Base-by-base conservation (phyloP, 208 protist species). In the Naegleria lovaniensis region DNA sequence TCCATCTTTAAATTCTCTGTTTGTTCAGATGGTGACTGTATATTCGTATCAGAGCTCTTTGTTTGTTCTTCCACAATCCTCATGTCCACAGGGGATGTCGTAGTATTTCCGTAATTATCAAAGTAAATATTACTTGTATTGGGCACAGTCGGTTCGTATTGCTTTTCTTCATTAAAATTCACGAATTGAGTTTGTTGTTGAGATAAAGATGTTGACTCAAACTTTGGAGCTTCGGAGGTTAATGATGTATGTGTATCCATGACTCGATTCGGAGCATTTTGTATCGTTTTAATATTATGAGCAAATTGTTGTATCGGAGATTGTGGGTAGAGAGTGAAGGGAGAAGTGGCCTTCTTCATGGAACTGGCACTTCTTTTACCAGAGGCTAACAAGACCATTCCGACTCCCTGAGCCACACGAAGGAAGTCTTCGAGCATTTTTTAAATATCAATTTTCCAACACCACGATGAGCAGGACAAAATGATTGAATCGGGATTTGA, bases 361-460 rank as follows among this genome's bases (percentile, higher is more conserved):
- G 19, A n/a, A 79, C 4, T 13, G 29, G 67, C 19, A 79, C 29
- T 36, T 33, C n/a, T 29, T n/a, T 79, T 79, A 36, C 25, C 25
- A 3, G 67, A 79, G 67, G 67, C 29, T 9, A 36, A 36, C 29
- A 79, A 7, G 2, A 79, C 67, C 0, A 79, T 29, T 13, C 67
- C 67, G 36, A 79, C 29, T 36, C 67, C 67, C n/a, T 79, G 67
- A 36, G 67, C 67, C 5, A 79, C 67, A 36, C 67, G 16, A 33
- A 79, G 67, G n/a, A 79, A 79, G 36, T 79, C 67, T 36, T 79
- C 67, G 6, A 79, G 29, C 67, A 79, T 79, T 79, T 79, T 79
- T n/a, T n/a, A n/a, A n/a, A n/a, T n/a, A n/a, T n/a, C n/a, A n/a
- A n/a, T n/a, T n/a, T 58, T 58, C 52, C 16, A 22, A 22, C 6